Evolutionary conservation across 1,139 yeast species (phyloP), one percentile per base, ranked within the genome.

Genomic region (Blastobotrys capitulatus): DNA sequence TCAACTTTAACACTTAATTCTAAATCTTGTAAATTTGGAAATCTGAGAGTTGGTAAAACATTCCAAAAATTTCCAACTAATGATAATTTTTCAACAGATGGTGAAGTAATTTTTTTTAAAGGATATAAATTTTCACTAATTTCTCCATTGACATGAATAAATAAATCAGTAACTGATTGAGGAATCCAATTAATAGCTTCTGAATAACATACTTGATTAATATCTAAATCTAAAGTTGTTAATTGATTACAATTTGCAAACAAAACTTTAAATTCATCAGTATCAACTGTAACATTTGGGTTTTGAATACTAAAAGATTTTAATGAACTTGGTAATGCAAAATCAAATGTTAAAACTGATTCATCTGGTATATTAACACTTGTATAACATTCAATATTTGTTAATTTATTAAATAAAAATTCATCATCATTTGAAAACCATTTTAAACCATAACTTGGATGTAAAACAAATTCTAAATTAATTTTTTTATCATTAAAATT

Each of bases 1-100:
- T 25, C 48, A 35, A 45, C 48, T 15, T 26, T 32, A 13, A 45
- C 48, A 22, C 44, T 40, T 18, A 45, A 36, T 20, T 45, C 48
- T 31, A 45, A 18, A 31, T 36, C 34, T 31, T 34, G 27, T 19
- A 45, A 15, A 15, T 18, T 45, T 20, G 48, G 48, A 44, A 45
- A 45, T 36, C 48, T n/a, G 22, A 45, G 15, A 25, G 48, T 45
- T 22, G 41, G 44, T 40, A 45, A 34, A 10, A 45, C 44, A 19
- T 38, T 45, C 48, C 48, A 45, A 41, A 45, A 45, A 39, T 45
- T 31, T 6, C 48, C 48, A 32, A 36, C 48, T 35, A 45, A 38
- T n/a, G 48, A 40, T 37, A 45, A 40, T 6, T 44, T 38, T 26
- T 45, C 48, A 7, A 45, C 48, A n/a, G 44, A 45, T 22, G 44